Base-by-base conservation (phyloP, 495 filamentous ascomycete species). In the Thermothielavioides terrestris region DNA sequence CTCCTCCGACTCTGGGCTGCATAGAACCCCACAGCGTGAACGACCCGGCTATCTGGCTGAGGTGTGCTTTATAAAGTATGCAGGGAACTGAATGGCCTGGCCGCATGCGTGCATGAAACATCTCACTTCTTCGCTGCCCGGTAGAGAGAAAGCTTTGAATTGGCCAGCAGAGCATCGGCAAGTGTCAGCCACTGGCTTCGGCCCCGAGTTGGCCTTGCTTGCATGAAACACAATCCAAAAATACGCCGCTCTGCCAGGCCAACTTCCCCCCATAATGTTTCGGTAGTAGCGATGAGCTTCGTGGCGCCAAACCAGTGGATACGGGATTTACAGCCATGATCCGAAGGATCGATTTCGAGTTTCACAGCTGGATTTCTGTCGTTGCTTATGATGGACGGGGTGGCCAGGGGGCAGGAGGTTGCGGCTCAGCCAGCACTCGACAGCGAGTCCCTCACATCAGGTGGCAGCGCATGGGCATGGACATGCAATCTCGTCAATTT, bases 401-500 rank as follows among this genome's bases (percentile, higher is more conserved):
- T n/a, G n/a, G n/a, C n/a, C n/a, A n/a, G n/a, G n/a, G n/a, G n/a
- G n/a, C n/a, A n/a, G n/a, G n/a, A n/a, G n/a, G n/a, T n/a, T n/a
- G n/a, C n/a, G n/a, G n/a, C n/a, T n/a, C n/a, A n/a, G n/a, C n/a
- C n/a, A n/a, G n/a, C n/a, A n/a, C 48, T 26, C 15, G 39, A 50
- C 53, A 21, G 9, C 46, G 46, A 25, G 6, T 38, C 45, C 46
- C 47, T 32, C 39, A 32, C 3, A 46, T 42, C 35, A 12, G 28
- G 22, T 42, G 35, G 15, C n/a, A 30, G 11, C 49, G 42, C 22
- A 26, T 51, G 47, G 35, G 31, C 53, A 12, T 50, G 31, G 55
- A 64, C 61, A 69, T 74, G 69, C 69, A 74, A 71, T 68, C 63
- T 66, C 69, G 64, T 74, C 69, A 72, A 73, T 77, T 74, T 73